Evolutionary conservation across 768 basidiomycete species (phyloP).

Genomic region (Pulveroboletus sp.): DNA sequence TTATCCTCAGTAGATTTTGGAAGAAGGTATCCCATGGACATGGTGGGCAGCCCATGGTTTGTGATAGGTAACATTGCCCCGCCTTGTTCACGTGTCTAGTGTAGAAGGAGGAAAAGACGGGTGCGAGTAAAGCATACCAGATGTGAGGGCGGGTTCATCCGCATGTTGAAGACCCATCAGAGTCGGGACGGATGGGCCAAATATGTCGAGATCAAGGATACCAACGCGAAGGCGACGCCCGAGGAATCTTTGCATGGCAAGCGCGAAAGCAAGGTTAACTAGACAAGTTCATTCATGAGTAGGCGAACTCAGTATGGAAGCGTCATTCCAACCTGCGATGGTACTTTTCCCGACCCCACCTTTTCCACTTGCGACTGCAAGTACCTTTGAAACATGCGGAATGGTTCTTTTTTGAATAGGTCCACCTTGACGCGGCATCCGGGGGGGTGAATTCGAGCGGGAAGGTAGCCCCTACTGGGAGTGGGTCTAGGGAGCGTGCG

Average conservation of each 20-base stretch:
- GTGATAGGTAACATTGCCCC: conserved; percentile 79
- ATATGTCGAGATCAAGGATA: conserved; percentile 91
- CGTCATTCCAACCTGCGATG: conserved; percentile 62
- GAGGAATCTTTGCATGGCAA: conserved; percentile 45
- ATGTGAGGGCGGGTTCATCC: conserved; percentile 76
- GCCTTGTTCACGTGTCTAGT: conserved; percentile 34
- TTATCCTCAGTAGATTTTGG: conserved; percentile 48
- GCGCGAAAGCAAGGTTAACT: conserved; percentile 83
- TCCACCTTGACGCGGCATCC: conserved; percentile 58
- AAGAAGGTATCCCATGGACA: conserved; percentile 97
- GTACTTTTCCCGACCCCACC: conserved; percentile 97
- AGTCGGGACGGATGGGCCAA: conserved; percentile 91
- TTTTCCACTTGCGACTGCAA: conserved; percentile 90
- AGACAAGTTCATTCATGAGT: conserved; percentile 9
- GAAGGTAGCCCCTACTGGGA: conserved; percentile 33
- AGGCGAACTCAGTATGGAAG: background rate
- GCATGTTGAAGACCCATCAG: conserved; percentile 83
- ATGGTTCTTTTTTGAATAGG: conserved; percentile 55
- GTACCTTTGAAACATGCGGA: conserved; percentile 73
- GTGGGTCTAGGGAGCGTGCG: conserved; percentile 11
- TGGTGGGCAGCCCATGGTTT: conserved; percentile 88
- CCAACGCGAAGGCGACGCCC: conserved; percentile 64
- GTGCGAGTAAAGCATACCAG: conserved; percentile 42
- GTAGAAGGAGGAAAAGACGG: background rate
- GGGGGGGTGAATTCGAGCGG: conserved; percentile 42